phyloP scores from a whole-genome alignment of 2,329 filamentous ascomycete genomes.

The Talaromyces verruculosus region DNA sequence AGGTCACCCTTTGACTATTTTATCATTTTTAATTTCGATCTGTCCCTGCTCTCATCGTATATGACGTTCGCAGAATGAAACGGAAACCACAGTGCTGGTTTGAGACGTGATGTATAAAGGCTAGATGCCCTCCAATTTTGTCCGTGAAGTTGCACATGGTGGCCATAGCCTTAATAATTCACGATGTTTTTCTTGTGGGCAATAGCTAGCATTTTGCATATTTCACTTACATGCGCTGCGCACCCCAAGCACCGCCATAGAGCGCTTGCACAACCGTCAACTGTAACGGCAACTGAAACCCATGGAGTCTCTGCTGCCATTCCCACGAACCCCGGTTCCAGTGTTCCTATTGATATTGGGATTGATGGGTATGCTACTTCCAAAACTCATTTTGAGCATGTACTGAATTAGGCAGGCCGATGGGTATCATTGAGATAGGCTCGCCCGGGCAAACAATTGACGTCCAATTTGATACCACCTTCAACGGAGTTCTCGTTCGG shows the following conservation, averaged over 20 bases:
- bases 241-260: not conserved
- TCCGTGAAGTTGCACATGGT: not conserved
- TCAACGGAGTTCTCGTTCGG: too few relatives aligned
- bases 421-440: too few relatives aligned
- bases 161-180: not conserved
- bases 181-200: not conserved
- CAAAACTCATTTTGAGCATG: not conserved
- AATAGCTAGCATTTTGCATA: not conserved
- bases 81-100: too few relatives aligned
- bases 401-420: too few relatives aligned
- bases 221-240: not conserved
- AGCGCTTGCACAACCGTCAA: not conserved
- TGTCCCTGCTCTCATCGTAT: too few relatives aligned
- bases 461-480: too few relatives aligned
- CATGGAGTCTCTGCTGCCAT: not conserved
- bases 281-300: not conserved
- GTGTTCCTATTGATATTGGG: conserved; percentile 1
- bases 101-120: too few relatives aligned
- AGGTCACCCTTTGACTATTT: too few relatives aligned
- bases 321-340: conserved; percentile 10
- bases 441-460: too few relatives aligned
- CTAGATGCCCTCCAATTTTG: not conserved
- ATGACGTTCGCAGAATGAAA: too few relatives aligned
- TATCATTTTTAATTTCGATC: too few relatives aligned
- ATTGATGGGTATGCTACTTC: conserved; percentile 3